Conservation (phyloP, 2,329 filamentous ascomycete species). For the Cylindrodendrum hubeiense region DNA sequence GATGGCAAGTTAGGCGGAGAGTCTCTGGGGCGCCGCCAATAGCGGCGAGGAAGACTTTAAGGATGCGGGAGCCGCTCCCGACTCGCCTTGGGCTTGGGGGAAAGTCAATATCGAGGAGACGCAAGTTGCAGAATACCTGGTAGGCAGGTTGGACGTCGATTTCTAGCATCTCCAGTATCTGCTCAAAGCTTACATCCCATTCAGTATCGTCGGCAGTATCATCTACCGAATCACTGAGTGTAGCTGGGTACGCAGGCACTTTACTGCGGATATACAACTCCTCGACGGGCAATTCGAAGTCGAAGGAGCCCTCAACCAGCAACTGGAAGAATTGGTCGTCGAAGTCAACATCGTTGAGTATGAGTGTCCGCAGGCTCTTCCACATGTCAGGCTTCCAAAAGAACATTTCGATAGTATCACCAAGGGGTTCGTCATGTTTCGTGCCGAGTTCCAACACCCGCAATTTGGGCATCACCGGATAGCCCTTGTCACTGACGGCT, state of each 20-base stretch:
- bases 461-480: not conserved
- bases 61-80: not conserved
- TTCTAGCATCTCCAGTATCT: not conserved
- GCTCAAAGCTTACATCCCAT: not conserved
- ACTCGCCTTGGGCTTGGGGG: not conserved
- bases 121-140: constrained; percentile 4
- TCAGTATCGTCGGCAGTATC: not conserved
- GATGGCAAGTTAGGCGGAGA: constrained; percentile 1
- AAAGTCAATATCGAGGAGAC: constrained; percentile 12
- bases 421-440: not conserved
- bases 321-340: constrained; percentile 10
- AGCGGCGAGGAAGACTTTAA: not conserved
- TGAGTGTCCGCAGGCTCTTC: not conserved
- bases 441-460: not conserved
- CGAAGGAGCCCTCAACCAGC: constrained; percentile 1
- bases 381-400: not conserved
- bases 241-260: no score
- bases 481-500: not conserved
- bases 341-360: constrained; percentile 12
- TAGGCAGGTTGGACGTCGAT: not conserved
- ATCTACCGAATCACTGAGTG: no score
- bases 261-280: constrained; percentile 9
- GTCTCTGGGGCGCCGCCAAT: constrained; percentile 9
- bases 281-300: not conserved
- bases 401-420: constrained; percentile 4